Percentiles rank a stretch among this genome's conserved stretches.
Evolutionary conservation across 768 basidiomycete species (phyloP).

Genomic region (Tubosaeta brunneosetosa): DNA sequence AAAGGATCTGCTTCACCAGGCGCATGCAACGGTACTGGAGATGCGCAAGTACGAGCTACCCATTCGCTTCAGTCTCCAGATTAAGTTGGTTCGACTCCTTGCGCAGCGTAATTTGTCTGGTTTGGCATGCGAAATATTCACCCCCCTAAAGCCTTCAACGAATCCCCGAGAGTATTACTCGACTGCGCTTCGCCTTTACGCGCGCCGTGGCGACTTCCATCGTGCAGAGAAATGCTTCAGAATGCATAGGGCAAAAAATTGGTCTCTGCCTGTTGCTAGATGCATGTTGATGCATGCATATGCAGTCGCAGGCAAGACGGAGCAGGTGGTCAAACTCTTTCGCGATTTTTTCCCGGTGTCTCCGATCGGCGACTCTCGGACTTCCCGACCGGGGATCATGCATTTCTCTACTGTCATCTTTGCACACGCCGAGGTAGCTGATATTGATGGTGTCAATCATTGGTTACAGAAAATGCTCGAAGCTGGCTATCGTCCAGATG

Average conservation of each 20-base stretch:
- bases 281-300: conserved; percentile 53
- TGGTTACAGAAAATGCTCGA: conserved; percentile 54
- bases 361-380: conserved; percentile 24
- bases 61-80: conserved; percentile 26
- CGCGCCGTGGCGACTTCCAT: conserved; percentile 47
- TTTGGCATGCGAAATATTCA: conserved; percentile 43
- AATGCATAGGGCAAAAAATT: conserved; percentile 28
- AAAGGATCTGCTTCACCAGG: conserved; percentile 32
- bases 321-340: conserved; percentile 48
- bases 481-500: conserved; percentile 49
- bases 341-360: conserved; percentile 46
- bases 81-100: conserved; percentile 40
- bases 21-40: conserved; percentile 37
- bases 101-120: conserved; percentile 35
- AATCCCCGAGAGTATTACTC: conserved; percentile 26
- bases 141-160: conserved; percentile 24
- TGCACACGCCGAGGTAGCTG: conserved; percentile 45
- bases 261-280: conserved; percentile 28
- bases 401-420: conserved; percentile 58
- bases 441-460: conserved; percentile 43
- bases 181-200: conserved; percentile 49
- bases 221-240: conserved; percentile 43
- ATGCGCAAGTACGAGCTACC: conserved; percentile 36
- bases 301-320: conserved; percentile 41
- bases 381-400: conserved; percentile 37